phyloP scores from a whole-genome alignment of 768 basidiomycete species.

The Clavulina sp. region DNA sequence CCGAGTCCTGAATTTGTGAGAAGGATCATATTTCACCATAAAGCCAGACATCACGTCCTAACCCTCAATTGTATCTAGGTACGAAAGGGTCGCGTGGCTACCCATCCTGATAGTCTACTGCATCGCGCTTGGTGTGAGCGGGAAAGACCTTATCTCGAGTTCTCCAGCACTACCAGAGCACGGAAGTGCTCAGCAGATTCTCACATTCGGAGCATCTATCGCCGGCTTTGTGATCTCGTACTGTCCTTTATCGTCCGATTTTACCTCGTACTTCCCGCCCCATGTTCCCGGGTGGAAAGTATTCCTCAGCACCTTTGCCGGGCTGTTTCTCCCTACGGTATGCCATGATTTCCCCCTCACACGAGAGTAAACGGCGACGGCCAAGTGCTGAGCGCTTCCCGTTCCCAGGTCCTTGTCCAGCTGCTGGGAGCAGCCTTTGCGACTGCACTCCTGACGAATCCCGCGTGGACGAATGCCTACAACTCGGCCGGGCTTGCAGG shows the following conservation, averaged over 20 bases:
- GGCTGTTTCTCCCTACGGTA: conserved; percentile 44
- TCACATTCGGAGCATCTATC: conserved; percentile 51
- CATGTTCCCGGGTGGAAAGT: conserved; percentile 45
- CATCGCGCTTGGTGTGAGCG: conserved; percentile 55
- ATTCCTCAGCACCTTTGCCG: conserved; percentile 46
- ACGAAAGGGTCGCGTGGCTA: conserved; percentile 59
- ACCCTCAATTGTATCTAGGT: conserved; percentile 32
- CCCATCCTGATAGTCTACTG: conserved; percentile 56
- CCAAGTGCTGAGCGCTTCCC: not conserved
- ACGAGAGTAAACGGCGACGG: not conserved
- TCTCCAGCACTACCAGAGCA: conserved; percentile 29
- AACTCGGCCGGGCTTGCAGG: not conserved
- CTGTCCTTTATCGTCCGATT: conserved; percentile 48
- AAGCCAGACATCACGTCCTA: no score
- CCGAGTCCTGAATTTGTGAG: no score
- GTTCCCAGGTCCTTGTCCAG: conserved; percentile 23
- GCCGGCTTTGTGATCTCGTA: conserved; percentile 60
- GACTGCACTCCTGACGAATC: conserved; percentile 35
- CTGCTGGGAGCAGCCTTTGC: conserved; percentile 55
- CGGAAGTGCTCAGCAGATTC: conserved; percentile 33
- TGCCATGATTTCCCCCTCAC: conserved; percentile 13
- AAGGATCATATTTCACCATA: no score
- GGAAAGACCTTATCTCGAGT: conserved; percentile 38
- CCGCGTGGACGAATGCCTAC: conserved; percentile 14
- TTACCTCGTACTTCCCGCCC: conserved; percentile 49